phyloP scores from a whole-genome alignment of 257 asterid genomes.

The Perilla frutescens region DNA sequence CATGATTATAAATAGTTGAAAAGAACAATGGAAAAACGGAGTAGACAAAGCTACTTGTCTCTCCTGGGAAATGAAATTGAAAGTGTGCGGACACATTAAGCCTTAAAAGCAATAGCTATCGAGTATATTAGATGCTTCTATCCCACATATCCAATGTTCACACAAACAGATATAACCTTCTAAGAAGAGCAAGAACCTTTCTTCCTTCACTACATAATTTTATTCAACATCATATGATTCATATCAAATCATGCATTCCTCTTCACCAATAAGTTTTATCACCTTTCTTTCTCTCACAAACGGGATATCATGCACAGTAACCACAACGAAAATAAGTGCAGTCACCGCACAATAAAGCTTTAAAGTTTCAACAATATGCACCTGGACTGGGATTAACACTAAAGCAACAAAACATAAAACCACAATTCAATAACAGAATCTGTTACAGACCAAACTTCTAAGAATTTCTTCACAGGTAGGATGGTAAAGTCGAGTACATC shows the following conservation, averaged over 20 bases:
- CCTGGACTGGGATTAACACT: background rate
- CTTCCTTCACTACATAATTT: background rate
- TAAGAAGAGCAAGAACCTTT: slow-evolving; percentile 3
- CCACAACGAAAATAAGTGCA: background rate
- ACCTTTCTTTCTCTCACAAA: background rate
- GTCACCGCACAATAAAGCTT: background rate
- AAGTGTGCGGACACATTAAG: no score
- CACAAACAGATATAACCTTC: background rate
- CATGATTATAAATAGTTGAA: no score
- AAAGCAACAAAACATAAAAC: background rate
- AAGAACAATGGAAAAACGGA: background rate
- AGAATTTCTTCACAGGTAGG: background rate
- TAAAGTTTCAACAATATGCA: background rate
- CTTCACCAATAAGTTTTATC: background rate
- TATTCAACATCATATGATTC: no score
- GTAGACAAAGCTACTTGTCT: background rate
- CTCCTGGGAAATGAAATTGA: background rate
- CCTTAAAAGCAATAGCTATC: background rate
- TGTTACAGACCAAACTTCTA: background rate
- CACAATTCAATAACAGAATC: background rate
- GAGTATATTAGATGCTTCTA: background rate
- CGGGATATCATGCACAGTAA: background rate
- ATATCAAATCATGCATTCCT: background rate
- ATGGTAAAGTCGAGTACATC: background rate
- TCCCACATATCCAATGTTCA: background rate